Evolutionary conservation across 1,284 basidiomycete species (phyloP).

Genomic region (Pseudozyma hubeiensis): DNA sequence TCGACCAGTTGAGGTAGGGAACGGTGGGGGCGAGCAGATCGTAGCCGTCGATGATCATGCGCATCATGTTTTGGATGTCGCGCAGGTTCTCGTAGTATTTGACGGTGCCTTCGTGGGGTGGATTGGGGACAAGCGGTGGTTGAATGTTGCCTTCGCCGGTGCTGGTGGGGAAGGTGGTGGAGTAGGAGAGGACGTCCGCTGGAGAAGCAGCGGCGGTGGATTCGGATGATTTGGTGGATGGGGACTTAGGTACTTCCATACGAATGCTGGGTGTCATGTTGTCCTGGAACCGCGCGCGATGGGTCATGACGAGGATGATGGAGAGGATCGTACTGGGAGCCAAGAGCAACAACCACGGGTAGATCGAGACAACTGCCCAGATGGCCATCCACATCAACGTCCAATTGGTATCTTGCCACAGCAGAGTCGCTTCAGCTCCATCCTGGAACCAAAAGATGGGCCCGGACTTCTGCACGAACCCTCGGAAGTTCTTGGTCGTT

Average conservation of each 20-base stretch:
- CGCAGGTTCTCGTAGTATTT: constrained; percentile 66
- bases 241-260: constrained; percentile 38
- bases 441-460: constrained; percentile 68
- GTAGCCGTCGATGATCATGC: constrained; percentile 66
- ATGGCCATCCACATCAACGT: constrained; percentile 67
- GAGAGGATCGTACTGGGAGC: constrained; percentile 60
- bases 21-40: constrained; percentile 62
- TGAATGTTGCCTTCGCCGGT: constrained; percentile 39
- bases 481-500: constrained; percentile 66
- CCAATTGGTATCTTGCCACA: constrained; percentile 67
- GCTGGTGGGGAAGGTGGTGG: constrained; percentile 34
- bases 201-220: constrained; percentile 9
- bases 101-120: constrained; percentile 64
- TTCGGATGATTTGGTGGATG: constrained; percentile 19
- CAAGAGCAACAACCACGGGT: constrained; percentile 61
- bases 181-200: constrained; percentile 28
- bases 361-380: constrained; percentile 62
- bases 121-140: constrained; percentile 60
- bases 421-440: constrained; percentile 62
- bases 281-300: constrained; percentile 53
- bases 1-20: constrained; percentile 68
- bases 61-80: constrained; percentile 69
- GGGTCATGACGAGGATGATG: constrained; percentile 61
- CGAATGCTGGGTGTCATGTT: constrained; percentile 41
- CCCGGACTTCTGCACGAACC: constrained; percentile 66